A percentile compares a stretch with the other conserved stretches of the same genome.
Evolutionary conservation across 2,329 filamentous ascomycete genomes (phyloP).

Genomic region (Aspergillus sp.): DNA sequence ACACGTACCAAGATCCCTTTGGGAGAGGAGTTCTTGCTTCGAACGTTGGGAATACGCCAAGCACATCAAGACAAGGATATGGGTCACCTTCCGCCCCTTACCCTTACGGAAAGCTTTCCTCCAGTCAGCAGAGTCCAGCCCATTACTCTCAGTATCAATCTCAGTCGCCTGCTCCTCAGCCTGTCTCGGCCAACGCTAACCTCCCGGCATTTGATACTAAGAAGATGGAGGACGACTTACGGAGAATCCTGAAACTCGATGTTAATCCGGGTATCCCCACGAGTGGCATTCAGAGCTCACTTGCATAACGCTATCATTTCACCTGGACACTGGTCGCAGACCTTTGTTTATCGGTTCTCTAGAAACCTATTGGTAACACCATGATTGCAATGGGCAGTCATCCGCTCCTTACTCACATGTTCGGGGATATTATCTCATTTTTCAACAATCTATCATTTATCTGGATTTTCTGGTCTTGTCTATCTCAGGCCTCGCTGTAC

Average conservation of each 20-base stretch:
- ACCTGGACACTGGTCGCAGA: constrained; percentile 6
- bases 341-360: neutral
- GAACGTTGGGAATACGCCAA: constrained; percentile 21
- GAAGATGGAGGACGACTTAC: constrained; percentile 54
- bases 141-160: constrained; percentile 30
- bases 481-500: constrained; percentile 1
- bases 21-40: constrained; percentile 37
- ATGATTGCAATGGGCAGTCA: constrained; percentile 6
- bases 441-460: constrained; percentile 6
- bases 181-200: constrained; percentile 27
- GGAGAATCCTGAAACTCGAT: constrained; percentile 53
- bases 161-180: constrained; percentile 29
- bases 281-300: constrained; percentile 40
- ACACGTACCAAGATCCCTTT: constrained; percentile 37
- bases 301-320: constrained; percentile 28
- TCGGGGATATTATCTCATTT: neutral
- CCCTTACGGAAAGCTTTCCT: constrained; percentile 27
- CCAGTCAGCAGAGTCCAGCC: constrained; percentile 19
- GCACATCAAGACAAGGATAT: constrained; percentile 20
- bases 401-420: neutral
- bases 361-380: neutral
- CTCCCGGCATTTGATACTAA: constrained; percentile 44
- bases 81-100: constrained; percentile 29
- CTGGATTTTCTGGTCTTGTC: constrained; percentile 1
- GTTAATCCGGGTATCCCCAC: constrained; percentile 33